These are phyloP conservation scores for Daldinia grandis DNA, from an alignment of 495 filamentous ascomycete genomes.

Conservation along the genomic window DNA sequence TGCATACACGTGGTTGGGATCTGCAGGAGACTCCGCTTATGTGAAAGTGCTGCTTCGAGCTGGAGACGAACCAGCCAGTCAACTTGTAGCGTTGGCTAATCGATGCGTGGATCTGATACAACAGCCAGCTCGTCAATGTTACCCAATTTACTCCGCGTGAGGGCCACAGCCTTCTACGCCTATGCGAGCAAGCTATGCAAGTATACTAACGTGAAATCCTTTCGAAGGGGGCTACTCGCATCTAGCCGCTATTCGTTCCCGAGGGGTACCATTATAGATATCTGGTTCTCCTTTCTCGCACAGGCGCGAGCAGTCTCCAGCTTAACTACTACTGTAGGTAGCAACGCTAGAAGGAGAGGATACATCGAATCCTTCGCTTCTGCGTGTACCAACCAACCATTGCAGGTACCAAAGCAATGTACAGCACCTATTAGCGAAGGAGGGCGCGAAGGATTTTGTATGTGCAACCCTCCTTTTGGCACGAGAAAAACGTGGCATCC, in stretches of 20 bases:
- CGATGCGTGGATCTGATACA: slow-evolving; percentile 35
- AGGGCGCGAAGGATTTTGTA: slow-evolving; percentile 32
- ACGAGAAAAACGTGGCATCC: slow-evolving; percentile 41
- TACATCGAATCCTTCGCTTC: slow-evolving; percentile 28
- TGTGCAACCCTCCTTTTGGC: slow-evolving; percentile 36
- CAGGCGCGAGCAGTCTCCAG: slow-evolving; percentile 14
- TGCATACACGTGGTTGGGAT: slow-evolving; percentile 40
- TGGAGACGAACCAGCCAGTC: slow-evolving; percentile 31
- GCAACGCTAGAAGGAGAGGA: not conserved
- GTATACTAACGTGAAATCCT: slow-evolving; percentile 18
- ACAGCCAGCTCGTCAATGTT: slow-evolving; percentile 16
- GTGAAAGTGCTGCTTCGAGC: slow-evolving; percentile 25
- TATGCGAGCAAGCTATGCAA: slow-evolving; percentile 1
- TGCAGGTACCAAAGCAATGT: slow-evolving; percentile 9
- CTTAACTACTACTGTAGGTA: slow-evolving; percentile 11
- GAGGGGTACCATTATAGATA: slow-evolving; percentile 8
- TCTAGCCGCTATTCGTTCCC: slow-evolving; percentile 4
- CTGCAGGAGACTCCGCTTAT: slow-evolving; percentile 32
- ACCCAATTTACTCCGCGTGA: slow-evolving; percentile 16
- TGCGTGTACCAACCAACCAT: slow-evolving; percentile 17
- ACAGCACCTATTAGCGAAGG: slow-evolving; percentile 18
- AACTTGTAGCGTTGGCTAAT: slow-evolving; percentile 11
- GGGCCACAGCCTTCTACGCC: slow-evolving; percentile 16
- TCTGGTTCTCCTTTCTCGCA: slow-evolving; percentile 20
- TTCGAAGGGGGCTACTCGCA: slow-evolving; percentile 10